Conservation (phyloP, 176 grass and related monocot genomes). For the Tillandsia leiboldiana region DNA sequence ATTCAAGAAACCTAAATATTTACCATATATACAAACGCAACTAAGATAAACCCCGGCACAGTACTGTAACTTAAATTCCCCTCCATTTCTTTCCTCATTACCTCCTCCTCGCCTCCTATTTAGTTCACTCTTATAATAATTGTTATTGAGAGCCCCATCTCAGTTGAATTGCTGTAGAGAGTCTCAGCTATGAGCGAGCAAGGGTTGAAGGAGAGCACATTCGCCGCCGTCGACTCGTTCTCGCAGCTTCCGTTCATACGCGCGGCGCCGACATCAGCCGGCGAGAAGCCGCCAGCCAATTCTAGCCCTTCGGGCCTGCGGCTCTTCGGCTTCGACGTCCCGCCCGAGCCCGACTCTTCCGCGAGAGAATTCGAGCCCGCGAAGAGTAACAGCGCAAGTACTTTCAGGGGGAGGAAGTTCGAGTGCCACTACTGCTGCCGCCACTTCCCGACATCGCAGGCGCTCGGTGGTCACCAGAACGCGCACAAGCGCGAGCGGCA, state of each 20-base stretch:
- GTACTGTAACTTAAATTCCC: too few relatives aligned
- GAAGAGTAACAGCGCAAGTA: not conserved
- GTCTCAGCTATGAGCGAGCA: not conserved
- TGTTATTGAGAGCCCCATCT: too few relatives aligned
- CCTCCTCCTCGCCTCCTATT: too few relatives aligned
- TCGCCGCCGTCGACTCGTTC: constrained; percentile 50
- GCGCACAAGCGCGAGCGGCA: constrained; percentile 57
- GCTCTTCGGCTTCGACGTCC: constrained; percentile 77
- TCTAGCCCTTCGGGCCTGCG: constrained; percentile 37
- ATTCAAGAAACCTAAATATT: too few relatives aligned
- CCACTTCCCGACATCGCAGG: constrained; percentile 69
- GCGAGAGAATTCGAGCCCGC: not conserved
- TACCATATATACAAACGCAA: too few relatives aligned
- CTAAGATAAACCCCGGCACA: too few relatives aligned
- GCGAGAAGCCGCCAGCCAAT: constrained; percentile 14
- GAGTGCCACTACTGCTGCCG: constrained; percentile 94
- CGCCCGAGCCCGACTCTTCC: constrained; percentile 12
- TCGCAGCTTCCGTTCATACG: constrained; percentile 80
- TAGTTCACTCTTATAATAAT: too few relatives aligned
- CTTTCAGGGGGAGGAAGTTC: constrained; percentile 29
- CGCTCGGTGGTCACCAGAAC: constrained; percentile 45
- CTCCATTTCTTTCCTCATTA: too few relatives aligned
- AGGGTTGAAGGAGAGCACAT: not conserved
- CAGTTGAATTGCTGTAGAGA: too few relatives aligned
- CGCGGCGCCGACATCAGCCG: constrained; percentile 1